These are phyloP conservation scores for Epichloe amarillans DNA, from an alignment of 2,329 filamentous ascomycete species.

Conservation along the genomic window DNA sequence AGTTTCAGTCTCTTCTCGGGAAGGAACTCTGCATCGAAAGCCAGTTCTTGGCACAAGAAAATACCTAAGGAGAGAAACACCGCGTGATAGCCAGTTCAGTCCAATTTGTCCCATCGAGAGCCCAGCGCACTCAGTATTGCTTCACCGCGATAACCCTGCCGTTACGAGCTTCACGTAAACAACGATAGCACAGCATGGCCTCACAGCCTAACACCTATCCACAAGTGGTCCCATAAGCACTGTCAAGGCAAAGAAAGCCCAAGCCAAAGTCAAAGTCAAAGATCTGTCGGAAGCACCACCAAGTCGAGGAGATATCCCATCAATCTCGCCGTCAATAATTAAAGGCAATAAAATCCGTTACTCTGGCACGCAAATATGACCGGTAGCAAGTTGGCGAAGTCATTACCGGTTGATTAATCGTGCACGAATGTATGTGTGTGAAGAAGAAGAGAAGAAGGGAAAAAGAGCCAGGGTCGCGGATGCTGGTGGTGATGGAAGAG, in stretches of 20 bases:
- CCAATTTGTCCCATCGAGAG: too few species aligned
- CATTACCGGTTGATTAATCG: conserved; percentile 47
- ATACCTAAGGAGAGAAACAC: neutral
- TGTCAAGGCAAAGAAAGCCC: neutral
- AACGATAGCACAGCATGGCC: neutral
- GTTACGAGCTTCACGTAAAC: too few species aligned
- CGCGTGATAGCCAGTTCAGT: too few species aligned
- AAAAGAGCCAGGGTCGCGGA: too few species aligned
- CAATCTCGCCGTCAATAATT: conserved; percentile 11
- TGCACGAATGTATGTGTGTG: conserved; percentile 39
- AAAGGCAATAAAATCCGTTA: conserved; percentile 21
- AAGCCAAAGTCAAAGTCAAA: neutral
- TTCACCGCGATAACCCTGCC: too few species aligned
- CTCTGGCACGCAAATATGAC: conserved; percentile 51
- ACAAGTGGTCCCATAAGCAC: neutral
- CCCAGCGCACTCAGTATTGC: too few species aligned
- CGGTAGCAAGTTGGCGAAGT: conserved; percentile 36
- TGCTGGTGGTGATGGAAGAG: neutral
- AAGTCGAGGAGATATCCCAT: conserved; percentile 12
- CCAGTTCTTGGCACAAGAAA: too few species aligned
- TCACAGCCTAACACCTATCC: too few species aligned
- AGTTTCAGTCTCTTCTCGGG: neutral
- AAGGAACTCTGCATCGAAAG: neutral
- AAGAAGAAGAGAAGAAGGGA: conserved; percentile 21
- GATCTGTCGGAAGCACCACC: conserved; percentile 19